phyloP scores from a whole-genome alignment of 305 asterid species.

The Fraxinus baroniana region DNA sequence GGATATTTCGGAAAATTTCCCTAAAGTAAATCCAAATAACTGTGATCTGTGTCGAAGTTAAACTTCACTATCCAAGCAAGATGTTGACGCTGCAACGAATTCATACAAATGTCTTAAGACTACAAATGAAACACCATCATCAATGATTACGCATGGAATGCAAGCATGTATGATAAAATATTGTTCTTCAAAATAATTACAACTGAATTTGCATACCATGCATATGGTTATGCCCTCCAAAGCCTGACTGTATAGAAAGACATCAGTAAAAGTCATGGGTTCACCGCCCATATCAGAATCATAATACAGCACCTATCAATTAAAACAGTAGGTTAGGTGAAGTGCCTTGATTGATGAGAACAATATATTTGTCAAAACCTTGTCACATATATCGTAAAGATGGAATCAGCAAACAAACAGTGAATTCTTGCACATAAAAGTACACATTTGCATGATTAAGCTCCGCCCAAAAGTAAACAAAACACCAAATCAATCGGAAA shows the following conservation, averaged over 20 bases:
- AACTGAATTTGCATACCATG: conserved; percentile 57
- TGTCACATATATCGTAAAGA: neutral
- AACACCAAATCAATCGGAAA: neutral
- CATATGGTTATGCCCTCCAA: conserved; percentile 92
- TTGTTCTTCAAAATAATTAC: conserved; percentile 1
- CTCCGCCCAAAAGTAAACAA: neutral
- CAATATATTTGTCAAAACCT: neutral
- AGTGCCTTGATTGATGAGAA: neutral
- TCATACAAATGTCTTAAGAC: neutral
- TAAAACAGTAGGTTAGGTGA: conserved; percentile 22
- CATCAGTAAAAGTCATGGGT: conserved; percentile 83
- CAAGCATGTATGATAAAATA: conserved; percentile 10
- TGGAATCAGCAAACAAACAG: conserved; percentile 14
- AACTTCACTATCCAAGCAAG: conserved; percentile 19
- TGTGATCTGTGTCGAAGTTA: neutral
- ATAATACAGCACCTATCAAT: conserved; percentile 71
- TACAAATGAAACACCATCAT: conserved; percentile 15
- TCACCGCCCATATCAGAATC: conserved; percentile 80
- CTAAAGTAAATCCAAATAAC: conserved; percentile 7
- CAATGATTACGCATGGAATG: conserved; percentile 14
- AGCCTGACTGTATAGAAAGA: conserved; percentile 93
- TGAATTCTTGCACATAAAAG: neutral
- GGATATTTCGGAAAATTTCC: neutral
- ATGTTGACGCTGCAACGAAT: conserved; percentile 6
- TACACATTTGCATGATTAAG: neutral